Evolutionary conservation across 2,329 filamentous ascomycete genomes (phyloP).

Genomic region (Calonectria hawksworthii): DNA sequence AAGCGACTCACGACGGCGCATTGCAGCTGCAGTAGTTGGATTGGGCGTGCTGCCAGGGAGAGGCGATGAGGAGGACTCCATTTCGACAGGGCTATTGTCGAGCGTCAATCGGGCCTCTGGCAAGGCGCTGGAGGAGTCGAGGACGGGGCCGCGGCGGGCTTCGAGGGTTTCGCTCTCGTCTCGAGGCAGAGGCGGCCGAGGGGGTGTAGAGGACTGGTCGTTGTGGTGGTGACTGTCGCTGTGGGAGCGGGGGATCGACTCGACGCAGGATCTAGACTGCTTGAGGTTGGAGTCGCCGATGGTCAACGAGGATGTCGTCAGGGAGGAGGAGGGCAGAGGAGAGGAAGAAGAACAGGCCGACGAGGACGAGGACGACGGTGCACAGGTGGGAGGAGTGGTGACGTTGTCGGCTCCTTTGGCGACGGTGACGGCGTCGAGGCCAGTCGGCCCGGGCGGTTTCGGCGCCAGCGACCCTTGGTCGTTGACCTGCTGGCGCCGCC

Average conservation of each 20-base stretch:
- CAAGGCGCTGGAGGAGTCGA: slow-evolving; percentile 20
- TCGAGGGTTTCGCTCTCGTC: slow-evolving; percentile 19
- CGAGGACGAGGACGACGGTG: slow-evolving; percentile 20
- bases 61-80: slow-evolving; percentile 15
- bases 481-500: slow-evolving; percentile 24
- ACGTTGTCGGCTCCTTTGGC: slow-evolving; percentile 37
- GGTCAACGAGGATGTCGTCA: slow-evolving; percentile 19
- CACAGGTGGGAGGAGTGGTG: slow-evolving; percentile 36
- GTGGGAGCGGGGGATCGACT: slow-evolving; percentile 5
- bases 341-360: slow-evolving; percentile 30
- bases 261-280: neutral
- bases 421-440: slow-evolving; percentile 46
- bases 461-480: slow-evolving; percentile 42
- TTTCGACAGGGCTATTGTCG: slow-evolving; percentile 19
- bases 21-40: slow-evolving; percentile 42
- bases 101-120: slow-evolving; percentile 26
- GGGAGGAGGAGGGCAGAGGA: slow-evolving; percentile 20
- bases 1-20: slow-evolving; percentile 65
- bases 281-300: slow-evolving; percentile 17
- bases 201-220: slow-evolving; percentile 4
- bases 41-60: slow-evolving; percentile 16
- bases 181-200: slow-evolving; percentile 11
- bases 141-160: slow-evolving; percentile 13
- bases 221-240: neutral
- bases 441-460: slow-evolving; percentile 45